Conservation (phyloP, 495 filamentous ascomycete genomes). For the Neurospora africana region DNA sequence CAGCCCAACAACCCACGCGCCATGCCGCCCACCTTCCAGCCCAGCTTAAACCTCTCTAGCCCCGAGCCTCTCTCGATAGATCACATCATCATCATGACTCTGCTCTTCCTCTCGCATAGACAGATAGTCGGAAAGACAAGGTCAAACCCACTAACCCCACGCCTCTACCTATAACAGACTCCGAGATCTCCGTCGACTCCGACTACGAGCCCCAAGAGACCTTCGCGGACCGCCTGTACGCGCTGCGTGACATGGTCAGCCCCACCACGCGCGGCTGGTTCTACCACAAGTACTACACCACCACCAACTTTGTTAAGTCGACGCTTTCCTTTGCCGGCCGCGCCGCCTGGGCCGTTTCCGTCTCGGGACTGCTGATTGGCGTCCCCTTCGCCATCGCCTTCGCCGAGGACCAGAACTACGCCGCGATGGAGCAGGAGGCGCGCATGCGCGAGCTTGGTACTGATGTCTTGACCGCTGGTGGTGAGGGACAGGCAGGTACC, state of each 20-base stretch:
- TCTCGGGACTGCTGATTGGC: conserved; percentile 76
- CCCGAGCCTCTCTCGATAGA: neutral
- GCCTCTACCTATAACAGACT: conserved; percentile 38
- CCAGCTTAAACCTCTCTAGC: neutral
- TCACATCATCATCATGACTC: neutral
- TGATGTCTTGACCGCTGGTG: conserved; percentile 32
- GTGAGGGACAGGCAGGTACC: conserved; percentile 15
- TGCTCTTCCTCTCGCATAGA: neutral
- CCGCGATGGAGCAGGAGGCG: conserved; percentile 96
- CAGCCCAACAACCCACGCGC: neutral
- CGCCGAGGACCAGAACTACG: conserved; percentile 87
- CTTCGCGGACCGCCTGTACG: conserved; percentile 68
- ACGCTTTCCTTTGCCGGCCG: conserved; percentile 64
- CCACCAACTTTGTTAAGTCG: conserved; percentile 44
- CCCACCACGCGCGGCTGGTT: conserved; percentile 67
- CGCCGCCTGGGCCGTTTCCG: conserved; percentile 76
- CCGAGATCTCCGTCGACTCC: conserved; percentile 52
- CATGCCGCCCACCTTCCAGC: neutral
- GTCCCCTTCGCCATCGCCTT: conserved; percentile 89
- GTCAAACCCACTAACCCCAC: neutral
- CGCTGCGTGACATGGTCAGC: conserved; percentile 86
- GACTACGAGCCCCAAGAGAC: conserved; percentile 48
- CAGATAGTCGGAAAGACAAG: neutral
- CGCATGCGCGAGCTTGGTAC: conserved; percentile 70
- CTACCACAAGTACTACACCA: conserved; percentile 44